Percentiles rank a stretch among this genome's conserved stretches.
phyloP scores from a whole-genome alignment of 2,329 filamentous ascomycete genomes.

The Trichoderma sp. region DNA sequence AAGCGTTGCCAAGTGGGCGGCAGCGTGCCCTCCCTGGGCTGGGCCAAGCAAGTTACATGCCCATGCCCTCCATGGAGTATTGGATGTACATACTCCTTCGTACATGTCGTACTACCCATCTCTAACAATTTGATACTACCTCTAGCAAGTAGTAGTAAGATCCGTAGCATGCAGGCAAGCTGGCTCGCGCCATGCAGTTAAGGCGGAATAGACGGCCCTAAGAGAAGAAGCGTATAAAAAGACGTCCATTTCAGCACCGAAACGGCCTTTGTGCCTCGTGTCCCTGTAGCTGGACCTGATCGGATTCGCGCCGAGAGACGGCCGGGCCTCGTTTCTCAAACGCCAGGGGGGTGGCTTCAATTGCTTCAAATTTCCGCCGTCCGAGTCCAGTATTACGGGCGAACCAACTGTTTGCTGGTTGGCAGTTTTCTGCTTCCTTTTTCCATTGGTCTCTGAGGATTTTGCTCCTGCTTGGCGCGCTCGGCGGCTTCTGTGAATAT shows the following conservation, averaged over 20 bases:
- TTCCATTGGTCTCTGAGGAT: neutral
- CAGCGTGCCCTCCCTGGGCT: neutral
- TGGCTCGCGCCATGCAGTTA: conserved; percentile 18
- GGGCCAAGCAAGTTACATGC: conserved; percentile 10
- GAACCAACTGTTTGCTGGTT: neutral
- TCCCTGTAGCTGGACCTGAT: conserved; percentile 5
- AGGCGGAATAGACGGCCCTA: neutral
- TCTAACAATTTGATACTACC: neutral
- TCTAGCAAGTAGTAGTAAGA: neutral
- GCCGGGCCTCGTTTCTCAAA: neutral
- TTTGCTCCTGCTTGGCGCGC: conserved; percentile 2
- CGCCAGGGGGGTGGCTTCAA: conserved; percentile 3
- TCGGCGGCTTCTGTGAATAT: neutral
- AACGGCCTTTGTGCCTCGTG: conserved; percentile 1
- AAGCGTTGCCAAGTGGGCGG: neutral
- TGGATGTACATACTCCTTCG: neutral
- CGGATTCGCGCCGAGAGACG: conserved; percentile 17
- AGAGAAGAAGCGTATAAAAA: neutral
- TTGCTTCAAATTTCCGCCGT: neutral
- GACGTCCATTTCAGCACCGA: neutral
- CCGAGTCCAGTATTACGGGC: neutral
- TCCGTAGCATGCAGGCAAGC: conserved; percentile 17
- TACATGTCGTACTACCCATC: neutral
- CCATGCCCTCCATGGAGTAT: neutral
- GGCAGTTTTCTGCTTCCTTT: neutral